Evolutionary conservation across 1,284 basidiomycete genomes (phyloP).

Genomic region (Hypsizygus ulmarius): DNA sequence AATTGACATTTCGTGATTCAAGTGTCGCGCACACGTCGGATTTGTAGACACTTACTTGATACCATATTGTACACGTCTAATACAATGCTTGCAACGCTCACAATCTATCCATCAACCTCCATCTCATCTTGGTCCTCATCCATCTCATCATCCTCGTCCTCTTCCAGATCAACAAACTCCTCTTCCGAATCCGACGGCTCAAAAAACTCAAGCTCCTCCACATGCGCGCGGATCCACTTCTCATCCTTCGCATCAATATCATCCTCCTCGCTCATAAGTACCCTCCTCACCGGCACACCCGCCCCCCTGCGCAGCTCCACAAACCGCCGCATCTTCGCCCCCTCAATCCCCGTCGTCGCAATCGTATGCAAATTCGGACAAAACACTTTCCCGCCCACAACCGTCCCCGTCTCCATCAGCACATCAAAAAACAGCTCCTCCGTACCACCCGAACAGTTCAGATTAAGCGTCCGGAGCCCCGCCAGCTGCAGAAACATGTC

Average conservation of each 20-base stretch:
- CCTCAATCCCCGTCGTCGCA: slow-evolving; percentile 42
- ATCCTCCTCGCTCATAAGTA: slow-evolving; percentile 45
- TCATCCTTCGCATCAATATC: slow-evolving; percentile 34
- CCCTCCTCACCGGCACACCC: slow-evolving; percentile 41
- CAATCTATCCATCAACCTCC: neutral
- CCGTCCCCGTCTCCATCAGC: slow-evolving; percentile 27
- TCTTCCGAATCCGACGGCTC: slow-evolving; percentile 44
- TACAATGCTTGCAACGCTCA: neutral
- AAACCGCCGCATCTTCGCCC: slow-evolving; percentile 39
- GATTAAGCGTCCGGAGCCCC: slow-evolving; percentile 40
- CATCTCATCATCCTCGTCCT: slow-evolving; percentile 17
- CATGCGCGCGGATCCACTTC: slow-evolving; percentile 44
- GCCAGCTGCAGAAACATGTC: slow-evolving; percentile 43
- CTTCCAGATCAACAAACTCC: slow-evolving; percentile 28
- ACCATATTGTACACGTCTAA: neutral
- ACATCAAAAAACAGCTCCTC: slow-evolving; percentile 38
- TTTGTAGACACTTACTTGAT: too few species aligned
- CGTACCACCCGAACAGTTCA: slow-evolving; percentile 39
- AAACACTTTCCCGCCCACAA: slow-evolving; percentile 20
- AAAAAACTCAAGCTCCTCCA: slow-evolving; percentile 48
- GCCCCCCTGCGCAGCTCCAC: slow-evolving; percentile 40
- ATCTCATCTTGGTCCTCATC: slow-evolving; percentile 10
- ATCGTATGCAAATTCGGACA: slow-evolving; percentile 45
- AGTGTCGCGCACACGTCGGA: slow-evolving; percentile 4
- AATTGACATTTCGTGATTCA: slow-evolving; percentile 3